Evolutionary conservation across 78 protist genomes (phyloP).

Genomic region (Emiliania huxleyi): DNA sequence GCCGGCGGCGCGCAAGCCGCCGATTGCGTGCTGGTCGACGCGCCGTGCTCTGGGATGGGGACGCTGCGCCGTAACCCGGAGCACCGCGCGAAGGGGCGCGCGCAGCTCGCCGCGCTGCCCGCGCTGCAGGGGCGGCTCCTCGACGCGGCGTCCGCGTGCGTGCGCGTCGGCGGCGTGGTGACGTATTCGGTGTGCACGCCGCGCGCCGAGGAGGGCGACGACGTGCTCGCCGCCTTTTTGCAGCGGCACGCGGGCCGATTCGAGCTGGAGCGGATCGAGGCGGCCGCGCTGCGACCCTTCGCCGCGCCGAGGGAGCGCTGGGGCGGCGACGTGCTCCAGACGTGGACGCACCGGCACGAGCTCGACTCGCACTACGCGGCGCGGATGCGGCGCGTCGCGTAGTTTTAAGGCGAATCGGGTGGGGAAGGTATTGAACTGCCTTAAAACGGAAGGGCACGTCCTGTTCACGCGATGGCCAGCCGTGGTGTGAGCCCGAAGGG

Average conservation of each 20-base stretch:
- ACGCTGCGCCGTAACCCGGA: slow-evolving; percentile 3
- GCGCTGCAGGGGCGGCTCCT: neutral
- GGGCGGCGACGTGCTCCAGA: too few species aligned
- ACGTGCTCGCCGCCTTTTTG: neutral
- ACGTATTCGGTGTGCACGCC: neutral
- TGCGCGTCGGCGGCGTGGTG: neutral
- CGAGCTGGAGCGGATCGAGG: too few species aligned
- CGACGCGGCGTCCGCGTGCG: neutral
- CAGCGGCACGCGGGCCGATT: neutral
- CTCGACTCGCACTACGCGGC: too few species aligned
- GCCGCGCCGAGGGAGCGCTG: too few species aligned
- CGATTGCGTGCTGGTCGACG: neutral
- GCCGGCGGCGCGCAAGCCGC: neutral
- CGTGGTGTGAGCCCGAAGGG: too few species aligned
- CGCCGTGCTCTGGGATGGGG: slow-evolving; percentile 10
- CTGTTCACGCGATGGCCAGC: too few species aligned
- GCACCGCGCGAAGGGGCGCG: neutral
- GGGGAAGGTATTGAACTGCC: too few species aligned
- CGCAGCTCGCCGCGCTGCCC: neutral
- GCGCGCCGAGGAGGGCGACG: neutral
- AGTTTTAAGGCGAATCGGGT: too few species aligned
- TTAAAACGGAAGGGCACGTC: too few species aligned
- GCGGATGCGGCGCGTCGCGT: too few species aligned
- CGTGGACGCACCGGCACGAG: too few species aligned
- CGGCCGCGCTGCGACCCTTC: too few species aligned